Evolutionary conservation across 179 eudicot species (phyloP).

Genomic region (Spergularia azorica): DNA sequence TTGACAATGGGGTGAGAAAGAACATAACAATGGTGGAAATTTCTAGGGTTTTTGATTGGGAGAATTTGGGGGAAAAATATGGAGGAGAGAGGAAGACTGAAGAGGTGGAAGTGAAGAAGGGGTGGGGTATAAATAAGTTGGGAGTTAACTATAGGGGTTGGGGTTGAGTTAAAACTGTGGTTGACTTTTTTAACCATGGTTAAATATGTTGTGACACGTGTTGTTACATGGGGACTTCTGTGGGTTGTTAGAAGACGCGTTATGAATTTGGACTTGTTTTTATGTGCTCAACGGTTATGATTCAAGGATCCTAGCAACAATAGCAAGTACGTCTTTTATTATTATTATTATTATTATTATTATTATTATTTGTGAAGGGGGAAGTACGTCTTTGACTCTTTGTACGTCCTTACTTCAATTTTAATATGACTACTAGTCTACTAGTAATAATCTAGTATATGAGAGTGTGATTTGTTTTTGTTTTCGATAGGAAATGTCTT

Average conservation of each 20-base stretch:
- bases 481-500: no score
- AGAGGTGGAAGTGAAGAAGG: not conserved
- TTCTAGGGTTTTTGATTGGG: slow-evolving; percentile 10
- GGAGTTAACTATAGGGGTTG: slow-evolving; percentile 5
- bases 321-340: no score
- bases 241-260: no score
- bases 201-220: not conserved
- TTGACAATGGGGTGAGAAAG: slow-evolving; percentile 28
- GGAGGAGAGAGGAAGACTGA: slow-evolving; percentile 9
- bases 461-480: no score
- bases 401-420: no score
- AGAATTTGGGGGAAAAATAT: not conserved
- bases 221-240: not conserved
- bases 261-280: no score
- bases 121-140: slow-evolving; percentile 23
- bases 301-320: slow-evolving; percentile 52
- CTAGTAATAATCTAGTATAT: no score
- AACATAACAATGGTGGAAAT: not conserved
- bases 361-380: no score
- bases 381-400: no score
- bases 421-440: no score
- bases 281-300: slow-evolving; percentile 49
- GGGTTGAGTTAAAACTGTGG: not conserved
- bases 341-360: no score
- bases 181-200: not conserved